A percentile compares a stretch with the other conserved stretches of the same genome.
phyloP scores from a whole-genome alignment of 75 land plant species.

The Selaginella moellendorffii region DNA sequence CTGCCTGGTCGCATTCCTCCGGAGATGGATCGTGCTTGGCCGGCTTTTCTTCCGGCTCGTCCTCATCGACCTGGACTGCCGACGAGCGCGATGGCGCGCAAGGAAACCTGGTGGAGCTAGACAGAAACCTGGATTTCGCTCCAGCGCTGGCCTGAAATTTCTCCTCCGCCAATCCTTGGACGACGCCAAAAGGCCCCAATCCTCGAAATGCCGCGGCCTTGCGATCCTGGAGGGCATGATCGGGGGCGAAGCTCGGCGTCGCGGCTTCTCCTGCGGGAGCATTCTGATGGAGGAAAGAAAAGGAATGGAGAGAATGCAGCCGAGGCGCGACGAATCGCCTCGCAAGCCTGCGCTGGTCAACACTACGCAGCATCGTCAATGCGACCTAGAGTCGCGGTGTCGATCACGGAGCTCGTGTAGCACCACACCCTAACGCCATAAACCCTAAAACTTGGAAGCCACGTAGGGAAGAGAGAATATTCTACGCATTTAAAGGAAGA shows the following conservation, averaged over 20 bases:
- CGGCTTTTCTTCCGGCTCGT: slow-evolving; percentile 21
- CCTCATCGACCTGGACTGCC: slow-evolving; percentile 21
- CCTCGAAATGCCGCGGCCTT: background rate
- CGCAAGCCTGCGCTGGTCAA: background rate
- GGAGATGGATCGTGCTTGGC: slow-evolving; percentile 66
- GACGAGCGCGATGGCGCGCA: background rate
- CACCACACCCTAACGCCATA: background rate
- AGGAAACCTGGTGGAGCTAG: background rate
- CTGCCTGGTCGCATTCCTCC: slow-evolving; percentile 94
- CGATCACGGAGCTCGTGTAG: background rate
- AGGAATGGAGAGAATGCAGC: background rate
- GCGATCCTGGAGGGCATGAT: background rate
- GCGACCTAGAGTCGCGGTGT: background rate
- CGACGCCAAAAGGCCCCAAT: background rate
- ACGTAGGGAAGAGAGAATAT: too few species aligned
- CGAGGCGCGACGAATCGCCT: background rate
- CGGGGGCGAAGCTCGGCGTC: background rate
- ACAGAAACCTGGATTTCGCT: background rate
- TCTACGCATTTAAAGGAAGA: too few species aligned
- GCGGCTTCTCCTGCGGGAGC: background rate
- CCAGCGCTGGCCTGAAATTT: background rate
- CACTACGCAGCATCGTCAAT: background rate
- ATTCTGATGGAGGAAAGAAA: background rate
- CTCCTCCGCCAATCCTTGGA: background rate
- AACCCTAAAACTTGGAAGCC: background rate